Evolutionary conservation across 305 asterid genomes (phyloP), one percentile per base, ranked within the genome.

Genomic region (Striga hermonthica): DNA sequence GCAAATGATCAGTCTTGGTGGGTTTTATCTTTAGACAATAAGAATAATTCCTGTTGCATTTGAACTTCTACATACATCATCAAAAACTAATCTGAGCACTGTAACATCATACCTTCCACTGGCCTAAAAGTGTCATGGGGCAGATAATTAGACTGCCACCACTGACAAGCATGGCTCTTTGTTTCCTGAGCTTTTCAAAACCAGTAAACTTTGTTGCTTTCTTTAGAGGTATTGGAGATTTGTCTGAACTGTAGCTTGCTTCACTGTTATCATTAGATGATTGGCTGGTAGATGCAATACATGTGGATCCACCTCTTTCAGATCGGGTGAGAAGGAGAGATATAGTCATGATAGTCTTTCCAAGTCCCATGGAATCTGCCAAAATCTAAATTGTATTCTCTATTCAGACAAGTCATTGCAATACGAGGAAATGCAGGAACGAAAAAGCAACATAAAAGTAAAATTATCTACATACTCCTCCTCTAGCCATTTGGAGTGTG

Each of bases 301-400:
- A 76, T 68, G 72, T 57, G 54, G 80, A 74, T 78, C 91, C 84
- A 65, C 87, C 83, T 75, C 80, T 88, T 79, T 64, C 97, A 15
- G 90, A 73, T 70, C 70, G 81, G 8, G 85, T 76, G 43, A 93
- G 95, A 75, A 93, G 96, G 76, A 93, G 97, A 58, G 99, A 72
- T 76, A 93, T 76, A 36, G 97, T 84, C 99, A 93, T 93, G 71
- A 93, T 82, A 64, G 99, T 93, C 84, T 93, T 93, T 74, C 99
- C 99, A 61, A 93, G 96, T 76, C 99, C 99, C 99, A 93, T 93
- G 50, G 96, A 74, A 83, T 93, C 99, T 81, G 99, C 99, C 84
- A 90, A 79, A 76, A 93, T 93, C 98, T 93, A 71, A 84, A 68
- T 44, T 15, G 54, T 31, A 72, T 70, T 62, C 77, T 71, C 60